Conservation (phyloP, 768 basidiomycete genomes). For the Nidularia pulvinata region DNA sequence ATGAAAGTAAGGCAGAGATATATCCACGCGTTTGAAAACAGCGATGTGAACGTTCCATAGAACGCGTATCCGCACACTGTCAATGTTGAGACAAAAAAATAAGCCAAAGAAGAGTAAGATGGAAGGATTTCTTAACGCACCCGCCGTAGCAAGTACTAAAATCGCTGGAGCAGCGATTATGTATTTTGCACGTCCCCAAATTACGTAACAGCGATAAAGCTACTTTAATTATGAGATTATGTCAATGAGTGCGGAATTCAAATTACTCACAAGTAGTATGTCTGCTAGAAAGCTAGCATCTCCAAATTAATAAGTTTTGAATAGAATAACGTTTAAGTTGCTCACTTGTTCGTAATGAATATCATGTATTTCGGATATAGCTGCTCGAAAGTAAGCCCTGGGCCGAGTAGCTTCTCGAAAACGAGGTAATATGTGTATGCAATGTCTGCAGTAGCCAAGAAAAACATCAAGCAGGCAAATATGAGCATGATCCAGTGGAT, state of each 20-base stretch:
- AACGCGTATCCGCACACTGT: constrained; percentile 17
- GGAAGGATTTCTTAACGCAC: constrained; percentile 11
- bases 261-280: constrained; percentile 15
- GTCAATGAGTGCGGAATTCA: not conserved
- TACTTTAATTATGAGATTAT: not conserved
- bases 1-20: constrained; percentile 27
- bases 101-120: not conserved
- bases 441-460: constrained; percentile 29
- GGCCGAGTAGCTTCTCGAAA: constrained; percentile 16
- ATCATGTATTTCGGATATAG: constrained; percentile 30
- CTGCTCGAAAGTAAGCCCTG: constrained; percentile 11
- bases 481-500: constrained; percentile 23
- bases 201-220: constrained; percentile 35
- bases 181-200: constrained; percentile 27
- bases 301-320: not conserved
- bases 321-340: not conserved
- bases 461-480: constrained; percentile 31
- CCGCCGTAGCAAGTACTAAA: constrained; percentile 27
- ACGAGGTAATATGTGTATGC: constrained; percentile 27
- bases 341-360: constrained; percentile 37
- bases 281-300: constrained; percentile 25
- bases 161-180: constrained; percentile 21
- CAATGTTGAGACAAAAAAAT: not conserved
- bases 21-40: constrained; percentile 23
- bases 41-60: constrained; percentile 8